Conservation (phyloP, 805 yeast species). For the Nakazawaea wyomingensis region DNA sequence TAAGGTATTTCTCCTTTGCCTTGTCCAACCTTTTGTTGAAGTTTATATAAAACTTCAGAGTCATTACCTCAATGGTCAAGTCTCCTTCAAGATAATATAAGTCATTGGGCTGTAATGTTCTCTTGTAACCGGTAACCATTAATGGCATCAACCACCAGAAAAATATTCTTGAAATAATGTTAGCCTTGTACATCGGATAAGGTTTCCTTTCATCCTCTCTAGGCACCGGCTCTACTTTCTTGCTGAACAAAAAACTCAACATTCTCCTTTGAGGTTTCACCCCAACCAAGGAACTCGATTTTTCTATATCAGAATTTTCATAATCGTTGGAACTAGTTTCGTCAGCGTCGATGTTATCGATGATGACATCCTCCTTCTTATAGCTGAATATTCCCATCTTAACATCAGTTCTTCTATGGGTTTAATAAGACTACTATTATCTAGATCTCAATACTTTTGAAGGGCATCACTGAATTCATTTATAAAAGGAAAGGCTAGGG, state of each 20-base stretch:
- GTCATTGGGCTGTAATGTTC: slow-evolving; percentile 65
- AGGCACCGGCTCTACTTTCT: slow-evolving; percentile 46
- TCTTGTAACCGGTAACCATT: slow-evolving; percentile 61
- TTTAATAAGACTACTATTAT: too few relatives aligned
- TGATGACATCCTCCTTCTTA: not conserved
- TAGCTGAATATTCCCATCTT: not conserved
- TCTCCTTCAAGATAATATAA: slow-evolving; percentile 41
- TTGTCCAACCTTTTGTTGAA: slow-evolving; percentile 28
- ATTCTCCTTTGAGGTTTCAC: slow-evolving; percentile 37
- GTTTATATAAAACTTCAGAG: slow-evolving; percentile 29
- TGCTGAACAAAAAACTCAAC: slow-evolving; percentile 45
- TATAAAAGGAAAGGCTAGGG: too few relatives aligned
- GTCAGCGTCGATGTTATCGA: not conserved
- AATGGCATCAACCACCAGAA: slow-evolving; percentile 70
- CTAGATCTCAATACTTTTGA: too few relatives aligned
- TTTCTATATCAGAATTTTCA: slow-evolving; percentile 1
- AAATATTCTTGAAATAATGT: slow-evolving; percentile 38
- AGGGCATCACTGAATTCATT: too few relatives aligned
- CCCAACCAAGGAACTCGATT: not conserved
- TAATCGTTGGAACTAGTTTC: not conserved
- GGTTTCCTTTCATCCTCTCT: slow-evolving; percentile 42
- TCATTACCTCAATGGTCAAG: slow-evolving; percentile 37
- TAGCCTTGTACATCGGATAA: slow-evolving; percentile 43
- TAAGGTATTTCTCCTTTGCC: slow-evolving; percentile 23
- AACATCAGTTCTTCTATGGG: not conserved